Evolutionary conservation across 345 rosid species (phyloP), one percentile per base, ranked within the genome.

Genomic region (Linum lewisii): DNA sequence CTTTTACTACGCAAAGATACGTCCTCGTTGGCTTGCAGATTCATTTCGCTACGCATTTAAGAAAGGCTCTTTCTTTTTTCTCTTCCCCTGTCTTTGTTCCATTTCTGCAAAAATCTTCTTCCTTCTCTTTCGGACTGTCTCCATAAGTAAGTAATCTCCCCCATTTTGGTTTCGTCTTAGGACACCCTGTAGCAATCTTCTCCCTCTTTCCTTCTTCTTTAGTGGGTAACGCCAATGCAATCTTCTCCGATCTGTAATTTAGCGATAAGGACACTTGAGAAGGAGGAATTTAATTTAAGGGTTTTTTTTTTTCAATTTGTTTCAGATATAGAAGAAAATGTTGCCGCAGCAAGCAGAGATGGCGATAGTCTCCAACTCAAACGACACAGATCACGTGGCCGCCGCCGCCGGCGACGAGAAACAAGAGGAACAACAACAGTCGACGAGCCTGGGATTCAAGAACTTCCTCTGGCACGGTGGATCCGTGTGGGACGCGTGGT

Each of bases 401-500:
- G n/a, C n/a, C n/a, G n/a, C n/a, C n/a, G n/a, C n/a, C n/a, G n/a
- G n/a, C n/a, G 61, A 66, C 24, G 68, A 66, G 18, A 57, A 60
- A 15, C 25, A 22, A 23, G 82, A 72, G 21, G 77, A 75, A 54
- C 50, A 29, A 29, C 34, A 79, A 1, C 66, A 64, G 24, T 76
- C 93, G 15, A 60, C 80, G 62, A 29, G 34, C 7, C 75, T 85
- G 13, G 67, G 70, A 51, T 65, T 93, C 64, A 93, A 84, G 71
- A 85, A 62, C 75, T 16, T 82, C 59, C 82, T 93, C 26, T 93
- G 99, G 99, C 99, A 93, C 37, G 99, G 99, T 32, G 99, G 99
- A 63, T 93, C 99, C 1, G 86, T 71, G 56, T 93, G 99, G 99
- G 99, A 93, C 68, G 99, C 99, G 47, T 93, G 99, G 99, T 93